phyloP scores from a whole-genome alignment of 2,329 filamentous ascomycete genomes.

The Pseudocercospora eumusae region DNA sequence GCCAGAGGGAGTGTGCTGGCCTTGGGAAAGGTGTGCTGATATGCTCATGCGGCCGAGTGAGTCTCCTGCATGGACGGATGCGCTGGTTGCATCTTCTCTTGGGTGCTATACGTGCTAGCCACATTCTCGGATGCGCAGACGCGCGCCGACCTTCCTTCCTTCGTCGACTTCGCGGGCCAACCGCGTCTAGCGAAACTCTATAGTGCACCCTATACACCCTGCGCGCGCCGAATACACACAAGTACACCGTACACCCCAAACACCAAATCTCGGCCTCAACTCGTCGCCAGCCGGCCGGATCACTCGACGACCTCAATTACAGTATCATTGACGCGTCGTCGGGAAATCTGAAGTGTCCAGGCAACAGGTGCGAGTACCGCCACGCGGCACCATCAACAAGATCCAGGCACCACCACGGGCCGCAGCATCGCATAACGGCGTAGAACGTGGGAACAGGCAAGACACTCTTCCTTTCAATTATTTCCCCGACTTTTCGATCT shows the following conservation, averaged over 20 bases:
- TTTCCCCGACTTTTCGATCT: conserved; percentile 2
- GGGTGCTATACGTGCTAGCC: background rate
- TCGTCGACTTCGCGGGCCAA: background rate
- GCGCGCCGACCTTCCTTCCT: background rate
- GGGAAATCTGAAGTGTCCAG: background rate
- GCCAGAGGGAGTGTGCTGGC: background rate
- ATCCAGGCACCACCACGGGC: conserved; percentile 4
- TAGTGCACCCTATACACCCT: background rate
- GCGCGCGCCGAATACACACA: background rate
- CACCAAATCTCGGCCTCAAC: conserved; percentile 1
- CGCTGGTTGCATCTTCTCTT: background rate
- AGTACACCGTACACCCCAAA: background rate
- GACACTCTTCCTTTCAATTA: conserved; percentile 1
- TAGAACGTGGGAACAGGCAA: conserved; percentile 13
- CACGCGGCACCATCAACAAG: background rate
- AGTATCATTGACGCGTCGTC: conserved; percentile 1
- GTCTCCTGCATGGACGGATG: background rate
- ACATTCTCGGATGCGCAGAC: background rate
- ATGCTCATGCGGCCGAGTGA: background rate
- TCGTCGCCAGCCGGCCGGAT: background rate
- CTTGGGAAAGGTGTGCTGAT: background rate
- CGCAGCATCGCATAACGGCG: conserved; percentile 4
- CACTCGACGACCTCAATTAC: conserved; percentile 4
- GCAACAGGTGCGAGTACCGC: conserved; percentile 1
- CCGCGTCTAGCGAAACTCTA: conserved; percentile 1